Conservation (phyloP, 2,329 filamentous ascomycete species). For the Ceratocystis destructans region DNA sequence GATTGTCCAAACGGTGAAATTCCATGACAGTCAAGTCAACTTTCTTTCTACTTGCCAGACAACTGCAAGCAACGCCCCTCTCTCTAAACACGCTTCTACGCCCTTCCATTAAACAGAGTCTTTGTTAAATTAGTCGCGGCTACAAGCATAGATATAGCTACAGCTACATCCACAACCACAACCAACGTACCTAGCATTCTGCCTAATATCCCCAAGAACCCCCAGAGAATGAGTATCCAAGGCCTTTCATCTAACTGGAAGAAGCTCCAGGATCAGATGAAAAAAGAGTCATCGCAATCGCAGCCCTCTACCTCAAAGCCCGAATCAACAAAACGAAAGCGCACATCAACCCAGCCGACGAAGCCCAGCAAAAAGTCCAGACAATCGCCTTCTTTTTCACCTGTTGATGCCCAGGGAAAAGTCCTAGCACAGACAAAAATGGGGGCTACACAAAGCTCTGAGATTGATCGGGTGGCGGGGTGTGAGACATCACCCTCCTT, state of each 20-base stretch:
- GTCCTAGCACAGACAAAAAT: slow-evolving; percentile 30
- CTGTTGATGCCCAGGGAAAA: slow-evolving; percentile 8
- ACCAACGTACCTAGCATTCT: background rate
- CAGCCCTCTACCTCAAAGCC: slow-evolving; percentile 22
- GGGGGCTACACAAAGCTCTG: slow-evolving; percentile 43
- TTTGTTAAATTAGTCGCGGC: too few species aligned
- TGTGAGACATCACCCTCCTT: slow-evolving; percentile 36
- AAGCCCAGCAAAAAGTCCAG: slow-evolving; percentile 17
- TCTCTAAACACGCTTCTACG: too few species aligned
- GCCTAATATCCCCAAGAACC: background rate
- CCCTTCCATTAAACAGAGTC: too few species aligned
- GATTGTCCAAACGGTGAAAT: background rate
- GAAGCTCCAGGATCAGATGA: slow-evolving; percentile 52
- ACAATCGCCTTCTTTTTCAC: slow-evolving; percentile 11
- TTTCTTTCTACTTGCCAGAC: background rate
- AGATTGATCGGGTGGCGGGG: slow-evolving; percentile 27
- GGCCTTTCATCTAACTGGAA: slow-evolving; percentile 63
- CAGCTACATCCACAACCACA: too few species aligned
- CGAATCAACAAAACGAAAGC: slow-evolving; percentile 26
- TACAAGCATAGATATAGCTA: too few species aligned
- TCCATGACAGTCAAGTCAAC: background rate
- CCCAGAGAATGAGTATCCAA: slow-evolving; percentile 20
- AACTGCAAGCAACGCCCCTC: too few species aligned
- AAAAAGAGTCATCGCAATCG: slow-evolving; percentile 29
- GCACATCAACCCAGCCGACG: slow-evolving; percentile 17